Evolutionary conservation across 352 stramenopile species (phyloP).

Genomic region (Globisporangium splendens): DNA sequence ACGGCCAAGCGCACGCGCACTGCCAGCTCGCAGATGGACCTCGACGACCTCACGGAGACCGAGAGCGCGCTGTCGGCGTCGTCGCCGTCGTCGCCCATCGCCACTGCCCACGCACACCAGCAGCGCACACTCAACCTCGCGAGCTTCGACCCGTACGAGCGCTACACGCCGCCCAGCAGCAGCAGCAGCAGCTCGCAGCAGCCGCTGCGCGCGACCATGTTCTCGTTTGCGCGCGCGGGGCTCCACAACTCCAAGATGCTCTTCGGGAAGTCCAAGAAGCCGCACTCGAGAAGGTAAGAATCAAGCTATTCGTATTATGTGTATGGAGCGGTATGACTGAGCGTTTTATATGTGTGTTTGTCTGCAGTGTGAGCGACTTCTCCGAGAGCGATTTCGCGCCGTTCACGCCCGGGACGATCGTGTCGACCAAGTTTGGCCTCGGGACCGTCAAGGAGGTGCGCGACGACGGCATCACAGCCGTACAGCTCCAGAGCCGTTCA

Average conservation of each 20-base stretch:
- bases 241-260: constrained; percentile 48
- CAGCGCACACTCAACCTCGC: constrained; percentile 10
- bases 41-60: constrained; percentile 48
- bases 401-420: constrained; percentile 35
- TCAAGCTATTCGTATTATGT: too few species aligned
- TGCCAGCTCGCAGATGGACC: constrained; percentile 38
- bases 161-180: not conserved
- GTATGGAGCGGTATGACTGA: too few species aligned
- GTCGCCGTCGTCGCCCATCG: constrained; percentile 19
- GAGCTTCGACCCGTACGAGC: constrained; percentile 18
- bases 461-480: constrained; percentile 44
- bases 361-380: constrained; percentile 36
- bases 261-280: constrained; percentile 32
- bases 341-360: too few species aligned
- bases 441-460: constrained; percentile 53
- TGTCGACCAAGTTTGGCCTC: constrained; percentile 64
- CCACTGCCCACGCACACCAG: constrained; percentile 6
- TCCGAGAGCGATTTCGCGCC: constrained; percentile 37
- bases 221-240: constrained; percentile 53
- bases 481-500: constrained; percentile 40
- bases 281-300: constrained; percentile 9
- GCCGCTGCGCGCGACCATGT: constrained; percentile 32
- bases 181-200: constrained; percentile 4
- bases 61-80: constrained; percentile 46
- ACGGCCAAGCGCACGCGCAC: constrained; percentile 29